A percentile compares a stretch with the other conserved stretches of the same genome.
Evolutionary conservation across 345 rosid species (phyloP).

Genomic region (Nasturtium officinale): DNA sequence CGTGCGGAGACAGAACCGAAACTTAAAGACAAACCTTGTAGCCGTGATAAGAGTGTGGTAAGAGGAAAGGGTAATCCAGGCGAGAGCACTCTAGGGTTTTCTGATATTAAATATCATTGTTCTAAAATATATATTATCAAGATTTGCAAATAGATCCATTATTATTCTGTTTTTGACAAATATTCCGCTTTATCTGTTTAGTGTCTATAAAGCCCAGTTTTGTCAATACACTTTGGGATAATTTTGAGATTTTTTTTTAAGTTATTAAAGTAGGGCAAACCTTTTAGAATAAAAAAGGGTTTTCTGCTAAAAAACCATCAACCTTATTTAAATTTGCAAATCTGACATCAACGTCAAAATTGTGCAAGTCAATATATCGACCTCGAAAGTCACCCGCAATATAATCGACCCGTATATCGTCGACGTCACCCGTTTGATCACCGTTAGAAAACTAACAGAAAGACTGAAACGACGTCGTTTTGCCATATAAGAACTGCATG

Average conservation of each 20-base stretch:
- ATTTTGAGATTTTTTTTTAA: not conserved
- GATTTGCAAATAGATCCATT: conserved; percentile 23
- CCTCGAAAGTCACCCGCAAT: too few species aligned
- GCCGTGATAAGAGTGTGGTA: conserved; percentile 37
- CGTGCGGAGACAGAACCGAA: not conserved
- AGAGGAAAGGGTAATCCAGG: not conserved
- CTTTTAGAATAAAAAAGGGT: too few species aligned
- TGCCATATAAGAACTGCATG: too few species aligned
- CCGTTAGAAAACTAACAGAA: too few species aligned
- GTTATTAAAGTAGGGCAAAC: not conserved
- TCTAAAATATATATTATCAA: conserved; percentile 17
- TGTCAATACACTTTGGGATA: not conserved
- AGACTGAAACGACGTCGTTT: too few species aligned
- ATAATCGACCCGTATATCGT: too few species aligned
- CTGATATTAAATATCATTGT: conserved; percentile 36
- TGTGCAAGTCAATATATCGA: too few species aligned
- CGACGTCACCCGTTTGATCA: too few species aligned
- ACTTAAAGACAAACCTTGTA: conserved; percentile 31
- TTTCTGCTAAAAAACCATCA: too few species aligned
- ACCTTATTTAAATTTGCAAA: too few species aligned
- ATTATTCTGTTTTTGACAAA: not conserved
- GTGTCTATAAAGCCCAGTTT: not conserved
- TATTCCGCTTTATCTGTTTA: not conserved
- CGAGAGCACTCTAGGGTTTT: conserved; percentile 38
- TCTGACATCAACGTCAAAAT: too few species aligned